Conservation (phyloP, 805 yeast species). For the Komagataella populi region DNA sequence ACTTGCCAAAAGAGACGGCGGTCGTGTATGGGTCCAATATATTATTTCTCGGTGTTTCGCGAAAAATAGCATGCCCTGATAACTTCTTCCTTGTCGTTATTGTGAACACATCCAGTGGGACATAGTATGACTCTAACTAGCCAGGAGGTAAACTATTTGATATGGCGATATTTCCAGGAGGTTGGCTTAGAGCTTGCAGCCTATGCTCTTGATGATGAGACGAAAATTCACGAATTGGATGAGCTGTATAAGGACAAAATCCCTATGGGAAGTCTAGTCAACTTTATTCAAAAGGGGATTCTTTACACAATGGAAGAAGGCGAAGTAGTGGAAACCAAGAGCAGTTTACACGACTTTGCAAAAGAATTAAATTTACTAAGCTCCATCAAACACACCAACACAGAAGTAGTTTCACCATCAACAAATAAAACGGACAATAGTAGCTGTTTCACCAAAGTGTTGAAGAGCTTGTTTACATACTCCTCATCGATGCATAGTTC, state of each 20-base stretch:
- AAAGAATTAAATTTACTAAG: slow-evolving; percentile 21
- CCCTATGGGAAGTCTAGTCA: slow-evolving; percentile 73
- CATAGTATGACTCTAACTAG: slow-evolving; percentile 63
- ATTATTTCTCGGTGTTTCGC: neutral
- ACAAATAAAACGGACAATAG: slow-evolving; percentile 1
- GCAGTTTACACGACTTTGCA: neutral
- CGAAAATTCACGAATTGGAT: slow-evolving; percentile 48
- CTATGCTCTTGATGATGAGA: slow-evolving; percentile 65
- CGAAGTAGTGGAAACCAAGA: slow-evolving; percentile 1
- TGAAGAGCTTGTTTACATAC: slow-evolving; percentile 24
- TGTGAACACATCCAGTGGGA: neutral
- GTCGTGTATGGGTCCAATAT: neutral
- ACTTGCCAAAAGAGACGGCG: neutral
- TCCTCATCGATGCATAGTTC: slow-evolving; percentile 30
- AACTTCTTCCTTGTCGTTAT: neutral
- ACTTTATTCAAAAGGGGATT: slow-evolving; percentile 76
- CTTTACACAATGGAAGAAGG: slow-evolving; percentile 62
- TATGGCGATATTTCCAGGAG: slow-evolving; percentile 90
- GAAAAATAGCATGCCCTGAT: neutral
- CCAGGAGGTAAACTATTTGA: slow-evolving; percentile 74
- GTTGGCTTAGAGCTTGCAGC: slow-evolving; percentile 68
- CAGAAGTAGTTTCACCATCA: neutral
- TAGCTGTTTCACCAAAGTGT: slow-evolving; percentile 19
- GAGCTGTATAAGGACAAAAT: slow-evolving; percentile 31
- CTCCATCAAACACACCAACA: neutral